Evolutionary conservation across 2,329 filamentous ascomycete species (phyloP).

Genomic region (Cytospora mali): DNA sequence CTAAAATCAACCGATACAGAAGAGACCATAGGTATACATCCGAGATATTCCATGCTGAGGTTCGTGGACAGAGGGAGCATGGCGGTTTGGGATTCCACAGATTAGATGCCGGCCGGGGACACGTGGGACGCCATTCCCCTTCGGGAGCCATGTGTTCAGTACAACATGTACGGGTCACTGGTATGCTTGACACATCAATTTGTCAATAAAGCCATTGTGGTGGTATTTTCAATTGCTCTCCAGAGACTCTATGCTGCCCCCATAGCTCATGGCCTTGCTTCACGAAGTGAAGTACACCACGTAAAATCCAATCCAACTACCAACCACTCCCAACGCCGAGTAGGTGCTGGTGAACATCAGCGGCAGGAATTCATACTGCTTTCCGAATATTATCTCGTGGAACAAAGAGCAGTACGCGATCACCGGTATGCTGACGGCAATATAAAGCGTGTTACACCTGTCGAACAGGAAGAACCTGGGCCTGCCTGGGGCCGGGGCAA

Average conservation of each 20-base stretch:
- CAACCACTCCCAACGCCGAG: constrained; percentile 89
- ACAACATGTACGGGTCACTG: too few species aligned
- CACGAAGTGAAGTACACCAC: constrained; percentile 80
- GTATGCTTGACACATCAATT: background rate
- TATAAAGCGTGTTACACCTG: constrained; percentile 86
- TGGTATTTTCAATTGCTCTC: background rate
- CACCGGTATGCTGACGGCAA: constrained; percentile 84
- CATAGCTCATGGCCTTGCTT: constrained; percentile 22
- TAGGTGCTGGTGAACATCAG: constrained; percentile 98
- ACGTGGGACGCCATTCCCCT: constrained; percentile 16
- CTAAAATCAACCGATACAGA: background rate
- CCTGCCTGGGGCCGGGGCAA: constrained; percentile 80
- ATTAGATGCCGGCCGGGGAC: constrained; percentile 1
- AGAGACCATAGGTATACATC: background rate
- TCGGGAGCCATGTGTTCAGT: constrained; percentile 2
- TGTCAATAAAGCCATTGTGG: background rate
- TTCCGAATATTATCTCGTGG: constrained; percentile 82
- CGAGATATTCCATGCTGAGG: too few species aligned
- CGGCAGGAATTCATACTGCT: constrained; percentile 84
- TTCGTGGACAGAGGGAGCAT: background rate
- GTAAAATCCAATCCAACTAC: constrained; percentile 93
- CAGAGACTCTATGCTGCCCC: background rate
- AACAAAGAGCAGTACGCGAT: constrained; percentile 86
- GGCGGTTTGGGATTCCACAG: background rate
- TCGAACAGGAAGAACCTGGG: constrained; percentile 89